Percentiles rank a stretch among this genome's conserved stretches.
Conservation (phyloP, 2,329 filamentous ascomycete genomes). For the Clonostachys sp. region DNA sequence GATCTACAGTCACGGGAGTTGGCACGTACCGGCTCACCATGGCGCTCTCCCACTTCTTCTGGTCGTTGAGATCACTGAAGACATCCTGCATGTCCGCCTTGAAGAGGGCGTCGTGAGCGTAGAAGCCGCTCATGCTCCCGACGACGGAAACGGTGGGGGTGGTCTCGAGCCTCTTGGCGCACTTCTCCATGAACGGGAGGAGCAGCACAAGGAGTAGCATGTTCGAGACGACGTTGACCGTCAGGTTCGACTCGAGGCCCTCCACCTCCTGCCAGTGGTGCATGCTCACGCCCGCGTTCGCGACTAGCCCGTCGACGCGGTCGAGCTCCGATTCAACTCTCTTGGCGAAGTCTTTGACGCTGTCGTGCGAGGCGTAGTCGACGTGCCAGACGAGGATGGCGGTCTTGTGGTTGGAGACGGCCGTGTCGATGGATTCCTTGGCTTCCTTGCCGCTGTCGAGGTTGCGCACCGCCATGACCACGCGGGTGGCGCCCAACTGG, state of each 20-base stretch:
- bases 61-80: slow-evolving; percentile 1
- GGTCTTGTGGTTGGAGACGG: slow-evolving; percentile 13
- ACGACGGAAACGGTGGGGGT: not conserved
- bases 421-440: slow-evolving; percentile 15
- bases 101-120: not conserved
- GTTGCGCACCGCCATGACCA: slow-evolving; percentile 36
- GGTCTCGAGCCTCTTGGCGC: not conserved
- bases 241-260: slow-evolving; percentile 34
- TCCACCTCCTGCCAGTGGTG: slow-evolving; percentile 16
- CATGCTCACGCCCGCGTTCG: slow-evolving; percentile 26
- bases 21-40: not conserved
- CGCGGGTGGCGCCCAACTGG: slow-evolving; percentile 26
- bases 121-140: not conserved
- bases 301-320: slow-evolving; percentile 34
- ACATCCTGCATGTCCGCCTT: not conserved
- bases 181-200: not conserved
- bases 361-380: slow-evolving; percentile 32
- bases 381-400: slow-evolving; percentile 34
- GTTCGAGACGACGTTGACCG: slow-evolving; percentile 36
- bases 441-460: slow-evolving; percentile 4
- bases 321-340: slow-evolving; percentile 18
- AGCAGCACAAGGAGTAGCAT: slow-evolving; percentile 1
- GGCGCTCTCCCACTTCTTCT: not conserved
- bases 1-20: slow-evolving; percentile 4
- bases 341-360: slow-evolving; percentile 26